Conservation (phyloP, 2,329 filamentous ascomycete species). For the Fusarium proliferatum region DNA sequence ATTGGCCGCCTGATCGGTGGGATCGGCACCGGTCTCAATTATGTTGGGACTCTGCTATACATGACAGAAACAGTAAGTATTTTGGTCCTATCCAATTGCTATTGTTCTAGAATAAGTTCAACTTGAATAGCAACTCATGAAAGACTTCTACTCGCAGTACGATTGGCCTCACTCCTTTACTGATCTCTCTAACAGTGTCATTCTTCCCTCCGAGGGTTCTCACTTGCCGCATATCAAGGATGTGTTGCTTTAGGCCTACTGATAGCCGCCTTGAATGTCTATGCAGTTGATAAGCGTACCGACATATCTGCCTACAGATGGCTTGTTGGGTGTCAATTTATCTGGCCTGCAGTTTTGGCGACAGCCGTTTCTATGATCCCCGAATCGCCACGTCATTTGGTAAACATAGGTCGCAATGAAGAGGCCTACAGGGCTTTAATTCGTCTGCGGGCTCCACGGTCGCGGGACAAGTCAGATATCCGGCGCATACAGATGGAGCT, state of each 20-base stretch:
- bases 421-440: neutral
- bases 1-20: neutral
- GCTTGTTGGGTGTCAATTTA: neutral
- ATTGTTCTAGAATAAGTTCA: neutral
- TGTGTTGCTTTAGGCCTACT: neutral
- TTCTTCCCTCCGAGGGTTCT: neutral
- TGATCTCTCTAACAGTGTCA: neutral
- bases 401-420: neutral
- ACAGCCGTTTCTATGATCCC: neutral
- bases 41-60: neutral
- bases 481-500: neutral
- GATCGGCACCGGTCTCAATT: neutral
- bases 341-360: neutral
- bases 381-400: neutral
- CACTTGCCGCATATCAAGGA: neutral
- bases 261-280: neutral
- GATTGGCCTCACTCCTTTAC: neutral
- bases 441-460: neutral
- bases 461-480: neutral
- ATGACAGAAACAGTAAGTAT: neutral
- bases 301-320: neutral
- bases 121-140: neutral
- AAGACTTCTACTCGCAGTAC: neutral
- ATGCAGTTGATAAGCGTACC: neutral
- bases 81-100: no score